These are phyloP conservation scores for Phytomonas francai DNA, from an alignment of 208 protist species.

Conservation along the genomic window DNA sequence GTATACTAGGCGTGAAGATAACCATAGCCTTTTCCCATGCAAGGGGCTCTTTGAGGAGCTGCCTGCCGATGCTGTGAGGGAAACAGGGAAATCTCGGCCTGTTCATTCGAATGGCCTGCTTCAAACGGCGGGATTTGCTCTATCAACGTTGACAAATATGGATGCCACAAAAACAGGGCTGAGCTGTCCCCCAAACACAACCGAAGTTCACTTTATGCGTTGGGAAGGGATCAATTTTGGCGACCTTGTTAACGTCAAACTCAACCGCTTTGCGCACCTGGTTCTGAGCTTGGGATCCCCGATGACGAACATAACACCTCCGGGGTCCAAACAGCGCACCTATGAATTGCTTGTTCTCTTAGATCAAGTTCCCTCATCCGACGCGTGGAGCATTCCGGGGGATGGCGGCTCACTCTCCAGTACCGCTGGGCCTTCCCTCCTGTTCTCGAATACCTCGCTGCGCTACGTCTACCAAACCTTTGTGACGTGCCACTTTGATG, in stretches of 20 bases:
- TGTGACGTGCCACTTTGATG: conserved; percentile 34
- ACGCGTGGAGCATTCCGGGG: conserved; percentile 6
- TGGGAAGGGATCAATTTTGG: conserved; percentile 9
- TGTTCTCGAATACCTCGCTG: conserved; percentile 5
- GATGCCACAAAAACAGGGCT: not conserved
- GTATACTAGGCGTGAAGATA: not conserved
- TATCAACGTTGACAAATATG: not conserved
- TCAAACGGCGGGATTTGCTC: not conserved
- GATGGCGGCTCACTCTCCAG: conserved; percentile 5
- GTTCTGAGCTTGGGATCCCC: conserved; percentile 60
- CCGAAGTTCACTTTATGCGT: not conserved
- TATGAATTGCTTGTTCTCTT: not conserved
- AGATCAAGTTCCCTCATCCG: not conserved
- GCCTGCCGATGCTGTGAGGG: not conserved
- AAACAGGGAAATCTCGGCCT: not conserved
- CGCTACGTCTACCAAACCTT: conserved; percentile 34
- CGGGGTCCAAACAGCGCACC: not conserved
- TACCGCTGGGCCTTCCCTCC: not conserved
- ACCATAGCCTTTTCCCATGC: not conserved
- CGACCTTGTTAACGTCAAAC: conserved; percentile 24
- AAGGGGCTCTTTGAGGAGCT: not conserved
- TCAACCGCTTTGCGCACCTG: conserved; percentile 58
- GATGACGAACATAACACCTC: conserved; percentile 20
- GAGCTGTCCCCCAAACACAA: not conserved
- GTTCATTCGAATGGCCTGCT: not conserved